Evolutionary conservation across 179 eudicot species (phyloP), one percentile per base, ranked within the genome.

Genomic region (Silene vulgaris): DNA sequence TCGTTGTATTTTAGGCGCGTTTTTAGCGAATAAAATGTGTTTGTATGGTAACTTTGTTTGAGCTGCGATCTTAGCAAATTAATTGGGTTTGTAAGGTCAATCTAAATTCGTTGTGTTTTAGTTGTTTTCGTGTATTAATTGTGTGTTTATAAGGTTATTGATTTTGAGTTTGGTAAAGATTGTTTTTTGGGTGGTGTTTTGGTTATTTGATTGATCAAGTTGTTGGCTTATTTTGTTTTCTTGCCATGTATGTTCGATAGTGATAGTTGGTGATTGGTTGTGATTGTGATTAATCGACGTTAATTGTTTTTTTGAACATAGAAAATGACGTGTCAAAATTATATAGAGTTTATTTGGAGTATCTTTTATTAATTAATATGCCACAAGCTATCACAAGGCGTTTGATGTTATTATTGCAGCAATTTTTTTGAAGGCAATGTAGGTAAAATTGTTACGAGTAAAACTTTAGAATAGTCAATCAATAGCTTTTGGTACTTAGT

Each of bases 241-340:
- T 50, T 67, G 59, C 21, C 32, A 9, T 23, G 45, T 12, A 56
- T 54, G 75, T 20, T 54, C 56, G 59, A 71, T 71, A 45, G 35
- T 45, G 72, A 68, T 56, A 56, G 60, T 56, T 14, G 60, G 3
- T 17, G 32, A 45, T 45, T 48, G 32, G 32, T 67, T 59, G 74
- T 13, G 52, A n/a, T 37, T 73, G 60, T 66, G 61, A 9, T 35
- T 66, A n/a, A 78, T 28, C 7, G 35, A 30, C 48, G 4, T 61
- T 61, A 3, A 61, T 21, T 61, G 29, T 61, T 61, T 61, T 21
- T 61, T 7, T 16, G 11, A 23, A 61, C 65, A 56, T 8, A 23
- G 12, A 71, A 69, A n/a, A 59, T 45, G 60, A 56, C 60, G n/a
- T 56, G 11, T 56, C 7, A n/a, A 56, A 56, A n/a, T 56, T 56